These are phyloP conservation scores for Prunus padus DNA, from an alignment of 306 rosid genomes.

Conservation along the genomic window DNA sequence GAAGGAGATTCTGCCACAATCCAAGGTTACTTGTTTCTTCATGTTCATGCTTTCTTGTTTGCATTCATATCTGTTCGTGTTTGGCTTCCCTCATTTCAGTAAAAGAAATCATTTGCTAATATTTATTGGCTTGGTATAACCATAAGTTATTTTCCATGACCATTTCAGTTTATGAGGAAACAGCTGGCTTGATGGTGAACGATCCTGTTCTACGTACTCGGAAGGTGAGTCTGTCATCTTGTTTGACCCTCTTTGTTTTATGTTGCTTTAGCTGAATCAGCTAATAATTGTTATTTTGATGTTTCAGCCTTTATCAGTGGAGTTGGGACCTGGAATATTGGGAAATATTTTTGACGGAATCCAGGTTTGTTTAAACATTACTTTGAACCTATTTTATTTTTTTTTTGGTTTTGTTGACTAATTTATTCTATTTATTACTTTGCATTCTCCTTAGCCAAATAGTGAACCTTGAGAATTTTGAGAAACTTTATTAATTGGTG, in stretches of 20 bases:
- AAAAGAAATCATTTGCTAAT: background rate
- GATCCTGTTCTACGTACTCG: conserved; percentile 96
- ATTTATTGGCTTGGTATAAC: background rate
- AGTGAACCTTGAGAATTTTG: background rate
- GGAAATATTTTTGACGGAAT: conserved; percentile 99
- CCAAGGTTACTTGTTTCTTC: conserved; percentile 56
- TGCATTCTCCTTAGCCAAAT: background rate
- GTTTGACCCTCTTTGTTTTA: conserved; percentile 4
- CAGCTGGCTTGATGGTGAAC: conserved; percentile 91
- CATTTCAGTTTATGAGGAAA: conserved; percentile 92
- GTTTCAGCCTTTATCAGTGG: conserved; percentile 95
- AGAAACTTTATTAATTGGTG: background rate
- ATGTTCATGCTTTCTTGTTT: background rate
- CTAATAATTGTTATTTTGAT: conserved; percentile 26
- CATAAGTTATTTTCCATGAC: conserved; percentile 2
- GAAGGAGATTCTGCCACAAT: conserved; percentile 99
- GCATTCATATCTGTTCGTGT: background rate
- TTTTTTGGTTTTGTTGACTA: background rate
- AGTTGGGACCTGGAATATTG: conserved; percentile 97
- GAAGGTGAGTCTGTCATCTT: conserved; percentile 50
- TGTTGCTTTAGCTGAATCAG: conserved; percentile 13
- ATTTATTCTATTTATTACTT: background rate
- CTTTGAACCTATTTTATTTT: conserved; percentile 10
- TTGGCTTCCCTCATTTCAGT: background rate
- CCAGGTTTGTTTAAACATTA: conserved; percentile 61